These are phyloP conservation scores for Favolaschia claudopus DNA, from an alignment of 768 basidiomycete genomes.

Conservation along the genomic window DNA sequence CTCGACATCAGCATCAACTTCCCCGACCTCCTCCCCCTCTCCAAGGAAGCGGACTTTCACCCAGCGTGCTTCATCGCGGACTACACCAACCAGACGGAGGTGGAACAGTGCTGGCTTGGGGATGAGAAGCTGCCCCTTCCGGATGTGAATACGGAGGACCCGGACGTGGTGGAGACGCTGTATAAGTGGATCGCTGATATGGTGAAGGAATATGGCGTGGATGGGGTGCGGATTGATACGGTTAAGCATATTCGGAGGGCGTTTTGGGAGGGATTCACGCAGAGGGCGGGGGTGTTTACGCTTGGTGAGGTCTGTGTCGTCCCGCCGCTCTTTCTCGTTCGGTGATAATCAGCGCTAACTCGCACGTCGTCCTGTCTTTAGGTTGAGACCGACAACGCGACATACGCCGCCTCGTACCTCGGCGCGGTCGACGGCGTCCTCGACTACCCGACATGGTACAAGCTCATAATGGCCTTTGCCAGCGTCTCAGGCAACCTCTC, in stretches of 20 bases:
- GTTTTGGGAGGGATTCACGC: conserved; percentile 74
- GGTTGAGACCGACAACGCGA: conserved; percentile 32
- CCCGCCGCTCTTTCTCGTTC: conserved; percentile 31
- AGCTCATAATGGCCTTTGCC: conserved; percentile 59
- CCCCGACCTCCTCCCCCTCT: conserved; percentile 39
- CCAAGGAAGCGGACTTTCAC: conserved; percentile 53
- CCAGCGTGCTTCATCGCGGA: conserved; percentile 71
- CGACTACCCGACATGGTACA: conserved; percentile 66
- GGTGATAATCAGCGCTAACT: neutral
- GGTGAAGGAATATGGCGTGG: conserved; percentile 64
- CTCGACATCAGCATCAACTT: too few species aligned
- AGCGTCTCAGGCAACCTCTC: conserved; percentile 62
- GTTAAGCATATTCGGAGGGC: conserved; percentile 63
- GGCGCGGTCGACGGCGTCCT: conserved; percentile 62
- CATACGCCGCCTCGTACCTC: conserved; percentile 51
- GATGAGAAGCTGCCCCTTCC: conserved; percentile 68
- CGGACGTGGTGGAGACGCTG: conserved; percentile 58
- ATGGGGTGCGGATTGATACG: conserved; percentile 78
- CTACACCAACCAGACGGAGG: conserved; percentile 61
- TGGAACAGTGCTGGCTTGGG: conserved; percentile 80
- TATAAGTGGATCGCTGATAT: conserved; percentile 67
- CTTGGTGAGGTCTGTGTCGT: conserved; percentile 69
- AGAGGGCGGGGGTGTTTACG: conserved; percentile 71
- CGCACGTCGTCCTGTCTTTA: conserved; percentile 23
- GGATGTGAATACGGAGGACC: conserved; percentile 76